A percentile compares a stretch with the other conserved stretches of the same genome.
phyloP scores from a whole-genome alignment of 331 rosid species.

The Acacia pycnantha region DNA sequence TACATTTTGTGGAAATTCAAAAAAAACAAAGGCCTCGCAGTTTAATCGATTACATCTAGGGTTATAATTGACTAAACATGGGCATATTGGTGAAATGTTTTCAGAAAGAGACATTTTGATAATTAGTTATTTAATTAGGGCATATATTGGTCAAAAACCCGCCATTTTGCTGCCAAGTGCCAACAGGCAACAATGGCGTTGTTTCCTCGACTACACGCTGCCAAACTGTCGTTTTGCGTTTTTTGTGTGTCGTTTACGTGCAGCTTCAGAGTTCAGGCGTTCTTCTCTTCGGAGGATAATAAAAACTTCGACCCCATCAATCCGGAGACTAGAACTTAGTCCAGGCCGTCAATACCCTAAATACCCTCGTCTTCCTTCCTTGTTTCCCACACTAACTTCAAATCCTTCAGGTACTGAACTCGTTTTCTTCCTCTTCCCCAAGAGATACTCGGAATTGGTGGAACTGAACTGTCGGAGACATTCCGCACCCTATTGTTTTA shows the following conservation, averaged over 20 bases:
- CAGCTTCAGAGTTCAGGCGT: not conserved
- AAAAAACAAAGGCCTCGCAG: too few species aligned
- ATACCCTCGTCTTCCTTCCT: not conserved
- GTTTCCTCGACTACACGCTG: not conserved
- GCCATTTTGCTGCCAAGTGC: not conserved
- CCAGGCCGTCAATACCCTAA: not conserved
- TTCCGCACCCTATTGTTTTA: not conserved
- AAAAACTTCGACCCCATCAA: not conserved
- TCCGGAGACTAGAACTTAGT: not conserved
- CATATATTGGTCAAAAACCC: too few species aligned
- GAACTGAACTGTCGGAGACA: not conserved
- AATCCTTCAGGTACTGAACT: constrained; percentile 4
- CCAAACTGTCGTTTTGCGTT: not conserved
- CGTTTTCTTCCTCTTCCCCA: not conserved
- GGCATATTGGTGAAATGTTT: too few species aligned
- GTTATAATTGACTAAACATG: too few species aligned
- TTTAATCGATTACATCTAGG: too few species aligned
- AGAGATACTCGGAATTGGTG: not conserved
- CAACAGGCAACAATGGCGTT: not conserved
- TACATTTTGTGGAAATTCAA: too few species aligned
- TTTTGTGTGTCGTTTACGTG: not conserved
- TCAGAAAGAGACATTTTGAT: too few species aligned
- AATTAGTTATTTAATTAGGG: too few species aligned
- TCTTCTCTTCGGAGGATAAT: not conserved
- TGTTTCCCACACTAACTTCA: not conserved